phyloP scores from a whole-genome alignment of 2,329 filamentous ascomycete genomes.

The Fusarium nisikadoi region DNA sequence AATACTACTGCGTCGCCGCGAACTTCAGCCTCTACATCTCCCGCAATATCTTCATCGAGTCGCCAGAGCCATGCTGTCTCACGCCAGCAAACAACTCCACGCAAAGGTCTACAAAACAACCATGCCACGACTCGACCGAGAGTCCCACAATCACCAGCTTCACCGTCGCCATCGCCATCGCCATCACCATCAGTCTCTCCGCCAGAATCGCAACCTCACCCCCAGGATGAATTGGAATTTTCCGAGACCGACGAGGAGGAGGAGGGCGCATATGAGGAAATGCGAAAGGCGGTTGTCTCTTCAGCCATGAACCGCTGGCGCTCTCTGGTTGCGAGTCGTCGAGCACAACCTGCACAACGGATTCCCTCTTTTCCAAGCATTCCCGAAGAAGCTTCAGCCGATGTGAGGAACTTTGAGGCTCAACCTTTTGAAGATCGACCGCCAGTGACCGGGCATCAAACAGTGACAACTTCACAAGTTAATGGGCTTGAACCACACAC shows the following conservation, averaged over 20 bases:
- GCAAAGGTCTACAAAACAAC: slow-evolving; percentile 10
- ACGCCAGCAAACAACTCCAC: background rate
- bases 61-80: slow-evolving; percentile 21
- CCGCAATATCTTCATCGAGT: slow-evolving; percentile 36
- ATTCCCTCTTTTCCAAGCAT: slow-evolving; percentile 24
- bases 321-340: slow-evolving; percentile 31
- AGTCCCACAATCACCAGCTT: slow-evolving; percentile 1
- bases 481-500: slow-evolving; percentile 17
- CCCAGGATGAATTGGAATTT: slow-evolving; percentile 11
- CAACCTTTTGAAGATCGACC: slow-evolving; percentile 14
- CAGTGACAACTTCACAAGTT: background rate
- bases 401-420: slow-evolving; percentile 26
- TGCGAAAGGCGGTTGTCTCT: slow-evolving; percentile 37
- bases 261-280: slow-evolving; percentile 25
- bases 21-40: slow-evolving; percentile 39
- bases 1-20: slow-evolving; percentile 43
- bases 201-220: background rate
- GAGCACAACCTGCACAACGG: slow-evolving; percentile 14
- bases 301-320: slow-evolving; percentile 42
- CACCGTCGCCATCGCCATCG: slow-evolving; percentile 1
- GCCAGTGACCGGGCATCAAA: slow-evolving; percentile 1
- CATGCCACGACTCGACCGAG: slow-evolving; percentile 9
- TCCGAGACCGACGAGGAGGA: slow-evolving; percentile 10
- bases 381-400: slow-evolving; percentile 23
- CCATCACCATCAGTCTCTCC: slow-evolving; percentile 6